Evolutionary conservation across 176 grass and related monocot species (phyloP).

Genomic region (Carex pumila): DNA sequence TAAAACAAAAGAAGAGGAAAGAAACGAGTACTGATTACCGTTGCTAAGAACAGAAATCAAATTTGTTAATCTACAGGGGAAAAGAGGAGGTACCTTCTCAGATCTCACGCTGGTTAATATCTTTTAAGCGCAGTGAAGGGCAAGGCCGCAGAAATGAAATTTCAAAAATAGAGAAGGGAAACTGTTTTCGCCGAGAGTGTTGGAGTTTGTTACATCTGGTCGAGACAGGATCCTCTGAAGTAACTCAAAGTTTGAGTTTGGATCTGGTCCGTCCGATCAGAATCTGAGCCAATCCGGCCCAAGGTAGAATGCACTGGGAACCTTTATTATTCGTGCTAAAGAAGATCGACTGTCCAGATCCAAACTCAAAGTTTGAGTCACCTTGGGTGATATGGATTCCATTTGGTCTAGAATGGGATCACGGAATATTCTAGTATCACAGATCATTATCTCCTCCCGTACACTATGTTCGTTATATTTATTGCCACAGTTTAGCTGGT

Average conservation of each 20-base stretch:
- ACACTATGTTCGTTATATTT: neutral
- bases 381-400: too few species aligned
- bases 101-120: neutral
- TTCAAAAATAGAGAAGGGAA: slow-evolving; percentile 5
- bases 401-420: neutral
- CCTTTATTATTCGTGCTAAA: too few species aligned
- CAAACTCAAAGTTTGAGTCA: too few species aligned
- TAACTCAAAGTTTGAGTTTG: too few species aligned
- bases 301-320: too few species aligned
- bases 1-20: neutral
- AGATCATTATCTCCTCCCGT: neutral
- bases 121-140: neutral
- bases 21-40: neutral
- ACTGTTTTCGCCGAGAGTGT: neutral
- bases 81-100: neutral
- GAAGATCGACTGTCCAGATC: too few species aligned
- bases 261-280: too few species aligned
- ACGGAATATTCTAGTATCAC: neutral
- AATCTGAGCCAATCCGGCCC: too few species aligned
- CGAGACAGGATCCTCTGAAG: neutral
- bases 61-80: neutral
- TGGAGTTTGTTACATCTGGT: neutral
- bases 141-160: neutral
- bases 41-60: neutral
- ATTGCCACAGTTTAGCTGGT: neutral